Evolutionary conservation across 305 asterid species (phyloP), one percentile per base, ranked within the genome.

Genomic region (Fraxinus floribunda): DNA sequence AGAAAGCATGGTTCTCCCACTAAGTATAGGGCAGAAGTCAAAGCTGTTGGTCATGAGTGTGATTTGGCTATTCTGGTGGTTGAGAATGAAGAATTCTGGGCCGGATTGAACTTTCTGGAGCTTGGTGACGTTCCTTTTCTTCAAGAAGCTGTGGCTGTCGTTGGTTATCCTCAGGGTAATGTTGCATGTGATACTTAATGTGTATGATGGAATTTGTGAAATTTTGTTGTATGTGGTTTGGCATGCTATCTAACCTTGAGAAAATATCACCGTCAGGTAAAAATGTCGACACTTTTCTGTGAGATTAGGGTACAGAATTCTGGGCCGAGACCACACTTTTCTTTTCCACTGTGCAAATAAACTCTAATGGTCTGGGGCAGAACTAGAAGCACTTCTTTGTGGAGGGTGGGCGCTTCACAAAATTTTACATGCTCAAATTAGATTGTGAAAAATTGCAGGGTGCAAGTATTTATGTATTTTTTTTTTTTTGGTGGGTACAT

Each of bases 71-170:
- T 94, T 78, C 85, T 95, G 88, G 86, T 84, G 35, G 97, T 95
- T 81, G 97, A 92, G 79, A 89, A 86, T 82, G 97, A 90, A 80
- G 97, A 95, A 77, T 95, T 95, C 85, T 95, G 99, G 98, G 95
- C 91, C 80, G 99, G 97, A 74, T 91, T 90, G 93, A 89, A 81
- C 82, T 86, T 87, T 66, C 85, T 95, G 88, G 98, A 93, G 89
- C 93, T 95, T 76, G 98, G 98, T 83, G 99, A 93, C 68, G 84
- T 93, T 83, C 99, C 99, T 24, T 95, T 91, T 90, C 90, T 95
- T 68, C 98, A 95, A 88, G 98, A 95, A 89, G 98, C 98, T 83
- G 99, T 95, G 82, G 94, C 98, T 73, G 98, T 95, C 80, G 98
- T 95, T 81, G 98, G 99, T 85, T 95, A 95, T 88, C 98, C 66